phyloP scores from a whole-genome alignment of 1,284 basidiomycete species.

The Ganoderma resinaceum region DNA sequence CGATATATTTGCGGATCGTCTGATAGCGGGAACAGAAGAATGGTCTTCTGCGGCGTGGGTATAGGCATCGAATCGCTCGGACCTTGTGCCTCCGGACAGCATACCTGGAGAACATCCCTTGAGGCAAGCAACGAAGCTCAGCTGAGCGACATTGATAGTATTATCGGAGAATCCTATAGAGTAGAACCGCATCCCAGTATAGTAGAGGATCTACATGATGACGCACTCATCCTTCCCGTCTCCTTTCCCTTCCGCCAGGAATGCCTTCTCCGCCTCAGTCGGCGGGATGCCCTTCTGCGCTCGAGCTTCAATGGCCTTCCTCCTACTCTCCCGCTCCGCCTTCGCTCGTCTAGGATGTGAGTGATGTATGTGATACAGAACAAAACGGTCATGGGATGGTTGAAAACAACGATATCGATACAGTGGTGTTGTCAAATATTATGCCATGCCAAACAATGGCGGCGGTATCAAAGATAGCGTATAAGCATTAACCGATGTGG shows the following conservation, averaged over 20 bases:
- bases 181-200: neutral
- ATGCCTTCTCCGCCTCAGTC: constrained; percentile 62
- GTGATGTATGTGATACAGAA: constrained; percentile 20
- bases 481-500: constrained; percentile 34
- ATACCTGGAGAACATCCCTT: neutral
- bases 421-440: constrained; percentile 39
- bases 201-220: constrained; percentile 56
- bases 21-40: neutral
- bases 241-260: constrained; percentile 55
- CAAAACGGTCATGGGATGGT: constrained; percentile 2
- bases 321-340: constrained; percentile 70
- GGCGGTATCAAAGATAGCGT: constrained; percentile 65
- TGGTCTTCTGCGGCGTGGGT: neutral
- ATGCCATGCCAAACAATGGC: constrained; percentile 68
- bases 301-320: constrained; percentile 71
- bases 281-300: constrained; percentile 68
- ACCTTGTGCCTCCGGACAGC: neutral
- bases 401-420: constrained; percentile 29
- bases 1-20: neutral
- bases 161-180: neutral
- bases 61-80: neutral
- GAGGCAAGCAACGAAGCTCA: neutral
- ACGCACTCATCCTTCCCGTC: constrained; percentile 56
- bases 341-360: constrained; percentile 61
- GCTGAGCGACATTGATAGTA: neutral